Base-by-base conservation (phyloP, 2,329 filamentous ascomycete species). In the Phyllachora maydis region DNA sequence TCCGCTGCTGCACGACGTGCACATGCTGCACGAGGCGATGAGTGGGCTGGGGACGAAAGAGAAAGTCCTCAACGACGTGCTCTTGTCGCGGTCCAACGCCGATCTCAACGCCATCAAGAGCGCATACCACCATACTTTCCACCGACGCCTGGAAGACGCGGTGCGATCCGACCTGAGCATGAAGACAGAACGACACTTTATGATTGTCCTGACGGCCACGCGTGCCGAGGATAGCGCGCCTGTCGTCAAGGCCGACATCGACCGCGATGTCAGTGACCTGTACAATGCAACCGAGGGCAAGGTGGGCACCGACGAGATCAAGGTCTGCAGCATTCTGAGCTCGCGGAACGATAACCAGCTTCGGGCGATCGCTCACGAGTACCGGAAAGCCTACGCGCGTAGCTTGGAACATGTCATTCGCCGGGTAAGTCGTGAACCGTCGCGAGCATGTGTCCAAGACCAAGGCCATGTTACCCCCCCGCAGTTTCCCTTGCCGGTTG, bases 11-110 rank as follows among this genome's bases (percentile, higher is more conserved):
- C 61, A 79, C 31, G 85, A 95, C 42, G 72, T 74, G 4, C 56
- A 71, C 38, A 61, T 67, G 25, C 51, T 88, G 6, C 57, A 71
- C 38, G 58, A 72, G 2, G 73, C 81, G 2, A 69, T 92, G 52
- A 57, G 68, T 23, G 82, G 85, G 0, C 43, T 67, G 1, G 88
- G 88, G 6, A 95, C 85, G 1, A 91, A 91, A 37, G 85, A 95
- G 41, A 54, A 56, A 26, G 57, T 88, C 1, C 57, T 98, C 23
- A 88, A 92, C 42, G 85, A 95, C 35, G 62, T 92, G 5, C 59
- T 95, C 3, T 63, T 93, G 4, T 62, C 70, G 6, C 66, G 85
- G 17, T 76, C 70, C 17, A 95, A 95, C 39, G 81, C 82, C 16
- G 85, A 95, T 37, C 56, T 98, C 18, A 61, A 66, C 25, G 79